Conservation (phyloP, 139 green algal genomes). For the Gonium pectorale region DNA sequence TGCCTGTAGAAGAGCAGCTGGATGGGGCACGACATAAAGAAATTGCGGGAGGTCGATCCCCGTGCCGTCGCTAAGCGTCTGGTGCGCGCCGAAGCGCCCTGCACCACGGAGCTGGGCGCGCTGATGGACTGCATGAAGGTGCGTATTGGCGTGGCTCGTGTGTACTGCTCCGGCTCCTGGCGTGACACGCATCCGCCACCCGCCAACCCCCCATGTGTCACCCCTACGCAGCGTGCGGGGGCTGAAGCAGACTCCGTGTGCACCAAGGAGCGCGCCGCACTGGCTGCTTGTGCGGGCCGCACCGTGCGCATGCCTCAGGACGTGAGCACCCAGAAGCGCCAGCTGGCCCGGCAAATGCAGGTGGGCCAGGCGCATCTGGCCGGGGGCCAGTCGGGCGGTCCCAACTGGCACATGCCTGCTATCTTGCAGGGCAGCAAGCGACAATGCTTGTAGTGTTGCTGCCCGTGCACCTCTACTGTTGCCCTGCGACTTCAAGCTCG, state of each 20-base stretch:
- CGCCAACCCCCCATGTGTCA: neutral
- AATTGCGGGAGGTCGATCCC: neutral
- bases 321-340: neutral
- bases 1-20: no score
- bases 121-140: slow-evolving; percentile 45
- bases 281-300: slow-evolving; percentile 3
- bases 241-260: slow-evolving; percentile 15
- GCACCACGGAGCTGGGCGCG: slow-evolving; percentile 14
- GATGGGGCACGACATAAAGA: slow-evolving; percentile 41
- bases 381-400: neutral
- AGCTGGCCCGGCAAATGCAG: neutral
- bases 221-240: neutral
- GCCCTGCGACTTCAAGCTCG: no score
- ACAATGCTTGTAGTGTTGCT: neutral
- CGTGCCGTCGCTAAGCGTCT: slow-evolving; percentile 18
- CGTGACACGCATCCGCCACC: neutral
- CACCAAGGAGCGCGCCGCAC: neutral
- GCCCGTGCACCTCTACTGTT: neutral
- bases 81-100: slow-evolving; percentile 3
- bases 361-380: neutral
- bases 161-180: neutral
- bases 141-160: neutral
- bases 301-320: neutral
- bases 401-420: no score
- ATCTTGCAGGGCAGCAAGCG: neutral